phyloP scores from a whole-genome alignment of 192 early-diverging fungal genomes.

The Mortierella claussenii region DNA sequence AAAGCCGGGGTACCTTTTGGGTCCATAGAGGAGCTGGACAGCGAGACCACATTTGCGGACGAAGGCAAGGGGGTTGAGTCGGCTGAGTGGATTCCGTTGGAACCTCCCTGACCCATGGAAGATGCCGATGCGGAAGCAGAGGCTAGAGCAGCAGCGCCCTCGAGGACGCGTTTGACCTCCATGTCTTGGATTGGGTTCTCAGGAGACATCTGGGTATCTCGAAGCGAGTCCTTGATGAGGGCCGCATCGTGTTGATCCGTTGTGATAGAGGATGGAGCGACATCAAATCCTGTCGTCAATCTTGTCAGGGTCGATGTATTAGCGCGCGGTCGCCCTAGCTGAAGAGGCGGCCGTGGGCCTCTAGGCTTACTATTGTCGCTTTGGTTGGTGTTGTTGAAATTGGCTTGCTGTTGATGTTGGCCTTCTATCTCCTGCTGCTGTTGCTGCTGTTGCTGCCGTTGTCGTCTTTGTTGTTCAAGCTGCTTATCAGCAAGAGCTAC shows the following conservation, averaged over 20 bases:
- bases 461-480: not conserved
- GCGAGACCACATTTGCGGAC: not conserved
- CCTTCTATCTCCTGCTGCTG: constrained; percentile 1
- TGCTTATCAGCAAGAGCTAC: constrained; percentile 14
- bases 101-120: not conserved
- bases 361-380: constrained; percentile 38
- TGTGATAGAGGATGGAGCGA: not conserved
- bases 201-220: constrained; percentile 25
- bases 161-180: constrained; percentile 50
- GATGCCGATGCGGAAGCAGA: constrained; percentile 6
- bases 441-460: constrained; percentile 16
- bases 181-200: constrained; percentile 50
- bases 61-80: constrained; percentile 37
- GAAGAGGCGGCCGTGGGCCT: constrained; percentile 43
- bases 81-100: constrained; percentile 4
- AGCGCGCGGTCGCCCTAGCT: constrained; percentile 40
- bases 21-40: not conserved
- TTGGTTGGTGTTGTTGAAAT: constrained; percentile 29
- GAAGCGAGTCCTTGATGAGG: not conserved
- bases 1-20: not conserved
- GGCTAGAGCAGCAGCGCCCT: constrained; percentile 33
- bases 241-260: not conserved
- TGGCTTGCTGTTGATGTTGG: constrained; percentile 28
- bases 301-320: constrained; percentile 20
- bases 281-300: constrained; percentile 34